Evolutionary conservation across 345 rosid genomes (phyloP).

Genomic region (Euphorbia pulcherrima): DNA sequence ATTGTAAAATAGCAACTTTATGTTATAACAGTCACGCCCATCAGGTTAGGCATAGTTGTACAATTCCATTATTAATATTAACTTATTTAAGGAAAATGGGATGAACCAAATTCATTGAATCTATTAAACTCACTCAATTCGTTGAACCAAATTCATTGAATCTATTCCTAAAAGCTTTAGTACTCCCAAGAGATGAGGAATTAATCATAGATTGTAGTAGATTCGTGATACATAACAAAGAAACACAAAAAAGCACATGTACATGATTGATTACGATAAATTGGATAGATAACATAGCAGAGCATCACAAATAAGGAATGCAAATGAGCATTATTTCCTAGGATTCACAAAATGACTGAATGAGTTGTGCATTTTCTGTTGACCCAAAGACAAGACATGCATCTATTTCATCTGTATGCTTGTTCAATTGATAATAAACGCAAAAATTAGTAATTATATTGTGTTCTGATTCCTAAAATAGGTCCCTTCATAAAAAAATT

Average conservation of each 20-base stretch:
- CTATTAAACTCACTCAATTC: background rate
- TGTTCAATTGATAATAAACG: no score
- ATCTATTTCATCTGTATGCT: background rate
- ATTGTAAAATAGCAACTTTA: no score
- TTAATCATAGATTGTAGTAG: background rate
- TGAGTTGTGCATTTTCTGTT: no score
- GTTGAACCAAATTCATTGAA: no score
- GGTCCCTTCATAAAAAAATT: no score
- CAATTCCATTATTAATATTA: no score
- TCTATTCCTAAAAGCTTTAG: background rate
- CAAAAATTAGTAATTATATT: background rate
- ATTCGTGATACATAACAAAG: no score
- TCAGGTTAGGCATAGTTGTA: background rate
- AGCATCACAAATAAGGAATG: no score
- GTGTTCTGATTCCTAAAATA: background rate
- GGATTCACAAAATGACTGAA: no score
- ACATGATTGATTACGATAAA: background rate
- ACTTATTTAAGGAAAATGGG: background rate
- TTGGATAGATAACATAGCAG: no score
- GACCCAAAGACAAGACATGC: background rate
- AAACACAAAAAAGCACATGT: background rate
- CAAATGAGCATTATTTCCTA: no score
- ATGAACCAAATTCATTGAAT: background rate
- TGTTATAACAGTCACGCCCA: background rate
- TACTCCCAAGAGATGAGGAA: background rate